phyloP scores from a whole-genome alignment of 139 green algal species.

The Eudorina sp. region DNA sequence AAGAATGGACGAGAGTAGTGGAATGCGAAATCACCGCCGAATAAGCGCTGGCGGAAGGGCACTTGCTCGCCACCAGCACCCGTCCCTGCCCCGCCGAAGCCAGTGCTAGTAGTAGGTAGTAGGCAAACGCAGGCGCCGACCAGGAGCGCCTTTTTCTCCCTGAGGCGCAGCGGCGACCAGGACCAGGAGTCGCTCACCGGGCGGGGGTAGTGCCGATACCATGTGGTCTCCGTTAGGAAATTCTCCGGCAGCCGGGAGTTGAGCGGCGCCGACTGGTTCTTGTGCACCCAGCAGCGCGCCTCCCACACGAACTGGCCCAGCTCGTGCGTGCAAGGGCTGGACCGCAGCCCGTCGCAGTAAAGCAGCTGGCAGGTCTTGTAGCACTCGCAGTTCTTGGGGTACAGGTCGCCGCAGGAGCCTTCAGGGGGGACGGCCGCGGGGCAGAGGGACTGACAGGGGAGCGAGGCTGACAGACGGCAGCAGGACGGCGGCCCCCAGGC shows the following conservation, averaged over 20 bases:
- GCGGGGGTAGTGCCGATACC: constrained; percentile 22
- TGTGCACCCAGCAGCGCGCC: neutral
- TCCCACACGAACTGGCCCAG: neutral
- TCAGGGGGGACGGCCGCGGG: neutral
- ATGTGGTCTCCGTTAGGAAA: neutral
- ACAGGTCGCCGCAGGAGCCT: constrained; percentile 32
- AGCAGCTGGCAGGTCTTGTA: neutral
- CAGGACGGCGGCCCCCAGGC: neutral
- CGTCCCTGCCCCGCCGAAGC: too few relatives aligned
- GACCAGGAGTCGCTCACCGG: too few relatives aligned
- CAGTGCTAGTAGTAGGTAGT: neutral
- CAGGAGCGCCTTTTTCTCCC: neutral
- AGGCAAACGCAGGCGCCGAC: neutral
- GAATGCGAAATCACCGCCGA: neutral
- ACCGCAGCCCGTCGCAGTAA: neutral
- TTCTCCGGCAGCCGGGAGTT: neutral
- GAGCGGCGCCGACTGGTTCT: neutral
- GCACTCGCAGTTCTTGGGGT: constrained; percentile 39
- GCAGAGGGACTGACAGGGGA: neutral
- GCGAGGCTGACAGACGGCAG: neutral
- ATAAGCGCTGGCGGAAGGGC: neutral
- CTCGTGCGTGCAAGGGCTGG: constrained; percentile 1
- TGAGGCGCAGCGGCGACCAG: too few relatives aligned
- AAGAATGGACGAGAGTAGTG: neutral
- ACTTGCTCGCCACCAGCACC: neutral